These are phyloP conservation scores for Nothopassalora personata DNA, from an alignment of 2,329 filamentous ascomycete species.

Conservation along the genomic window DNA sequence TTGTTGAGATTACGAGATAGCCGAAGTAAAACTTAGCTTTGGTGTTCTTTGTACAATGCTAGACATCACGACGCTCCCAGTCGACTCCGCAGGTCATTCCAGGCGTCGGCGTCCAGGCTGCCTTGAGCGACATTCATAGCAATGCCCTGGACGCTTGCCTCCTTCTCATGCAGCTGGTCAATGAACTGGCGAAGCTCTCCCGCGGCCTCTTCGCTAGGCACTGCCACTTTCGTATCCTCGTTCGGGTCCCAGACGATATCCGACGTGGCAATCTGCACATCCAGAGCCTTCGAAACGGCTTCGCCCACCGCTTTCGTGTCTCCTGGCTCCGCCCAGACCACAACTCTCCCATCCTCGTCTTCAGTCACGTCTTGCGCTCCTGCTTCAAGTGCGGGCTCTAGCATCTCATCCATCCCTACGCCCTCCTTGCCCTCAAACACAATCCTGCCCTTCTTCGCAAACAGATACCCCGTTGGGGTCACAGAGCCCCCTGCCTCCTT, in stretches of 20 bases:
- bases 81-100: constrained; percentile 28
- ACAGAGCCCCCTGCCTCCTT: constrained; percentile 66
- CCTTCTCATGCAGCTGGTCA: constrained; percentile 57
- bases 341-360: constrained; percentile 62
- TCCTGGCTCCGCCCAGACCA: constrained; percentile 65
- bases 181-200: constrained; percentile 57
- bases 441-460: constrained; percentile 72
- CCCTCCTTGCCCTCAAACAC: constrained; percentile 59
- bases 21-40: neutral
- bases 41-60: neutral
- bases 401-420: constrained; percentile 60
- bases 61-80: constrained; percentile 5
- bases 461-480: constrained; percentile 76
- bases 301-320: constrained; percentile 61
- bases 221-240: constrained; percentile 64
- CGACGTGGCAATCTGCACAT: constrained; percentile 63
- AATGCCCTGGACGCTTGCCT: constrained; percentile 66
- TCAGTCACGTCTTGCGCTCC: constrained; percentile 70
- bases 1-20: neutral
- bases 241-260: constrained; percentile 85
- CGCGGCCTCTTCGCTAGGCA: constrained; percentile 55
- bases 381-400: constrained; percentile 79
- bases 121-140: constrained; percentile 61
- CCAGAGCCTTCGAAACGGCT: constrained; percentile 57
- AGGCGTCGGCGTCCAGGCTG: constrained; percentile 17